These are phyloP conservation scores for Panicum miliaceum DNA, from an alignment of 176 grass and related monocot genomes.

Conservation along the genomic window DNA sequence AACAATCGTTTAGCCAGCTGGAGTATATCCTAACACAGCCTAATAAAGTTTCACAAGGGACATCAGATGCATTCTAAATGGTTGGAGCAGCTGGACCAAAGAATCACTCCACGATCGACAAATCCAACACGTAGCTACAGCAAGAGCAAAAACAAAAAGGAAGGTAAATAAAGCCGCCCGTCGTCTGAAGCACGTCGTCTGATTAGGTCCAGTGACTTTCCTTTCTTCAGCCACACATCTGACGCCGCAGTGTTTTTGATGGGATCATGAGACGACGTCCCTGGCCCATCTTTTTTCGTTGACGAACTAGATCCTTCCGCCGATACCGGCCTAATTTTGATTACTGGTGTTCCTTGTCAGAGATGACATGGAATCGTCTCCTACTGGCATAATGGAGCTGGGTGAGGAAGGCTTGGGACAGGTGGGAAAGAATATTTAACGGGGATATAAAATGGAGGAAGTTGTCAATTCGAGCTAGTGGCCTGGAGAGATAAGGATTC, in stretches of 20 bases:
- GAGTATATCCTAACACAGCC: neutral
- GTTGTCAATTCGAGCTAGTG: neutral
- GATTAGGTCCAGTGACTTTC: neutral
- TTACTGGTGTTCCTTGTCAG: neutral
- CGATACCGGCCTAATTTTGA: neutral
- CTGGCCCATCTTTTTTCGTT: neutral
- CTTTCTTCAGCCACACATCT: slow-evolving; percentile 3
- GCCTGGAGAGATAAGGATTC: neutral
- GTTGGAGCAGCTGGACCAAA: neutral
- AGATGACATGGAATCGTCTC: neutral
- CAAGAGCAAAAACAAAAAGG: neutral
- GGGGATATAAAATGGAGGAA: neutral
- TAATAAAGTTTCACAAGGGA: neutral
- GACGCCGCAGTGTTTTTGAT: neutral
- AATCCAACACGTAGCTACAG: neutral
- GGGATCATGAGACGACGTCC: no score
- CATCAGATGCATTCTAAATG: no score
- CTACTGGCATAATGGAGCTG: neutral
- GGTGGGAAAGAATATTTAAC: neutral
- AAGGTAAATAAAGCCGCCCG: neutral
- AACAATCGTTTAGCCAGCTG: neutral
- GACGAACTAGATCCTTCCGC: neutral
- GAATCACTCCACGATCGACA: neutral
- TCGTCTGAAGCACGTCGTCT: neutral
- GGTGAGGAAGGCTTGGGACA: neutral